Percentiles rank a stretch among this genome's conserved stretches.
These are phyloP conservation scores for Cercospora sojina DNA, from an alignment of 2,329 filamentous ascomycete species.

Conservation along the genomic window DNA sequence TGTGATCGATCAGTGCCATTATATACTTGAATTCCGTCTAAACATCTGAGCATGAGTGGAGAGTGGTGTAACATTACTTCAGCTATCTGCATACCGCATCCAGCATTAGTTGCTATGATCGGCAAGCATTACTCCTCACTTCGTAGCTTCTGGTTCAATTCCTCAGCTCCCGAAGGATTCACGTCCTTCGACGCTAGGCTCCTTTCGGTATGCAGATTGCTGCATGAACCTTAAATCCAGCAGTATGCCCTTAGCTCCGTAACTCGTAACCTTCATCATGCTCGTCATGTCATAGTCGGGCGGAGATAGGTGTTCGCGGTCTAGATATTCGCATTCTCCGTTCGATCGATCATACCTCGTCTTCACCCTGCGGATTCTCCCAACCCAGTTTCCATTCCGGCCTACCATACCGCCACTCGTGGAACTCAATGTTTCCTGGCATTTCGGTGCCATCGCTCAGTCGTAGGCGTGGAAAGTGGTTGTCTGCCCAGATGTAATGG, in stretches of 20 bases:
- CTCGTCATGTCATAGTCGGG: not conserved
- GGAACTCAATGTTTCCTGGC: slow-evolving; percentile 46
- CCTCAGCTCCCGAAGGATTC: not conserved
- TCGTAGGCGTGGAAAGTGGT: slow-evolving; percentile 47
- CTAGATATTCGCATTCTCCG: not conserved
- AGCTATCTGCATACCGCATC: not conserved
- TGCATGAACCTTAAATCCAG: not conserved
- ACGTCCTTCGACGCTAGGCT: not conserved
- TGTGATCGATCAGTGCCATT: not conserved
- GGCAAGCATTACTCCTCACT: not conserved
- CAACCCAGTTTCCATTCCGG: slow-evolving; percentile 35
- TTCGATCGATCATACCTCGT: not conserved
- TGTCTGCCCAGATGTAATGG: slow-evolving; percentile 43
- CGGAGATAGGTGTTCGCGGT: not conserved
- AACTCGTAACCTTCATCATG: not conserved
- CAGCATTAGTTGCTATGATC: not conserved
- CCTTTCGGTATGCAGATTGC: slow-evolving; percentile 1
- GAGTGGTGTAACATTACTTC: not conserved
- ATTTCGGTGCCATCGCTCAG: slow-evolving; percentile 49
- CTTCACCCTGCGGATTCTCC: slow-evolving; percentile 10
- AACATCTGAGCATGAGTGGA: not conserved
- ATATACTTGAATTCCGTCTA: not conserved
- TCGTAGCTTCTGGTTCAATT: not conserved
- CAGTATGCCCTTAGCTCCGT: not conserved
- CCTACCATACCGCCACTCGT: slow-evolving; percentile 37